Percentiles rank a stretch among this genome's conserved stretches.
These are phyloP conservation scores for Closterium sp. DNA, from an alignment of 139 green algal species.

Conservation along the genomic window DNA sequence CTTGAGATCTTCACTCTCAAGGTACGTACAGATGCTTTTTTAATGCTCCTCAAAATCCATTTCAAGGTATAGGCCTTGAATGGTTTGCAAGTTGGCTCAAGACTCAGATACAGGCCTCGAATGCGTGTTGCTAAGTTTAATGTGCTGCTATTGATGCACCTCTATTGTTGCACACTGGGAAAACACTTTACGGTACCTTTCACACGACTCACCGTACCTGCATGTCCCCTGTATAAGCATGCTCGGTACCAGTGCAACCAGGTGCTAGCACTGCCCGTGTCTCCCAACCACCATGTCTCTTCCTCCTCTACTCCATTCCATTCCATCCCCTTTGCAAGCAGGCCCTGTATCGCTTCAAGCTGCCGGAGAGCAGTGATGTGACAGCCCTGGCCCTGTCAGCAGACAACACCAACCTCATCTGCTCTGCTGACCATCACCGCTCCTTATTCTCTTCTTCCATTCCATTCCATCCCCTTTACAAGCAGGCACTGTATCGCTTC, in stretches of 20 bases:
- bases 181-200: no score
- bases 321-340: background rate
- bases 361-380: constrained; percentile 25
- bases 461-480: background rate
- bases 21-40: background rate
- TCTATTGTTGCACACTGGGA: no score
- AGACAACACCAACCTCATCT: constrained; percentile 52
- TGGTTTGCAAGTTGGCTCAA: no score
- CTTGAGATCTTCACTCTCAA: constrained; percentile 16
- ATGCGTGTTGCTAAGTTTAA: no score
- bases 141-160: no score
- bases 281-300: constrained; percentile 25
- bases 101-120: no score
- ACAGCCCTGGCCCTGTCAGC: constrained; percentile 32
- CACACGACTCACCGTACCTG: no score
- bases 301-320: constrained; percentile 17
- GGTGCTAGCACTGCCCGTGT: constrained; percentile 32
- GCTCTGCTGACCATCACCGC: constrained; percentile 19
- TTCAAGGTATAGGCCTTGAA: no score
- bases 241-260: constrained; percentile 7
- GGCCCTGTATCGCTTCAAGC: constrained; percentile 18
- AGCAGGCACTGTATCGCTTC: constrained; percentile 20
- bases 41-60: no score
- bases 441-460: constrained; percentile 18
- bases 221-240: background rate